Base-by-base conservation (phyloP, 1,284 basidiomycete genomes). In the Papiliotrema flavescens region DNA sequence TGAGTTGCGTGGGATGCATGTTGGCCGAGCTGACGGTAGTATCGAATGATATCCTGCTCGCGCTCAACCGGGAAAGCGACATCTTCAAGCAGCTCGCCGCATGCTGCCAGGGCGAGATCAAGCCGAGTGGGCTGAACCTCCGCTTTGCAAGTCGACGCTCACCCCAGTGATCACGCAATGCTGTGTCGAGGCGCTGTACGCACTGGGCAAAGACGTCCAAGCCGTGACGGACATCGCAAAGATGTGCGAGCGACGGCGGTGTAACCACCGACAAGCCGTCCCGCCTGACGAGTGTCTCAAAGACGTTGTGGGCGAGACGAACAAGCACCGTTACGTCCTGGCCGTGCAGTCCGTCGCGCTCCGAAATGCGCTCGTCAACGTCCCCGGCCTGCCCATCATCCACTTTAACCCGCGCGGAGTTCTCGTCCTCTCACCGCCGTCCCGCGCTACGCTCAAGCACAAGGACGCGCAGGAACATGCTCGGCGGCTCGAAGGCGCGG, bases 111-210 rank as follows among this genome's bases (percentile, higher is more conserved):
- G 92, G 90, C 17, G 82, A 83, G 49, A 82, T 88, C 56, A 96
- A 95, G 77, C 88, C 86, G 28, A 95, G 93, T 96, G 73, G 78
- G 90, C 80, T 17, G 34, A 13, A 20, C 17, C 15, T 3, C 20
- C 32, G 19, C 45, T 26, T 14, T 36, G 34, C 20, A 5, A 14
- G 17, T 11, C 3, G 44, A 15, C 50, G 20, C 36, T 49, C 34
- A 20, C 40, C 28, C 57, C 70, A 95, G 92, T 97, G 92, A 95
- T 97, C 73, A 95, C 93, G 0, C 93, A 96, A 73, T 97, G 93
- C 72, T 92, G 87, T 70, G 89, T 97, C 50, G 85, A 92, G 62
- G 88, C 90, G 66, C 80, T 97, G 1, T 97, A 96, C 76, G 80
- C 88, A 2, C 82, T 86, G 55, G 90, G 89, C 17, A 83, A 82